Percentiles rank a stretch among this genome's conserved stretches.
phyloP scores from a whole-genome alignment of 257 asterid genomes.

The Solanum gracilifrons region DNA sequence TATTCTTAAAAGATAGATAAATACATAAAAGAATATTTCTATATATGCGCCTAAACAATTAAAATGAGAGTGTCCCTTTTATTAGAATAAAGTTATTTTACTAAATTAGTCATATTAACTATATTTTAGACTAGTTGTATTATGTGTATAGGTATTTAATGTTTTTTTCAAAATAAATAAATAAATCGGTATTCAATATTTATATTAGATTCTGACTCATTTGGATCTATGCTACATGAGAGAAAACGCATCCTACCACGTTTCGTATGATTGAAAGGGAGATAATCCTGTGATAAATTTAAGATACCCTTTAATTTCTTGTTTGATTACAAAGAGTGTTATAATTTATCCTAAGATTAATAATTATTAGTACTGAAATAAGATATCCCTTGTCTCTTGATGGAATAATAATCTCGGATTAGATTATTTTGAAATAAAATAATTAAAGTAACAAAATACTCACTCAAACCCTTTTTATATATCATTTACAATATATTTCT shows the following conservation, averaged over 20 bases:
- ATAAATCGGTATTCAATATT: too few relatives aligned
- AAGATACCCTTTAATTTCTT: too few relatives aligned
- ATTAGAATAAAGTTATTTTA: not conserved
- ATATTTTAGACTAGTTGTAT: not conserved
- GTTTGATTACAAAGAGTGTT: too few relatives aligned
- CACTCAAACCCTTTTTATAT: too few relatives aligned
- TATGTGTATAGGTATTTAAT: too few relatives aligned
- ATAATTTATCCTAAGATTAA: too few relatives aligned
- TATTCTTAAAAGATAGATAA: not conserved
- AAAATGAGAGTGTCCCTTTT: not conserved
- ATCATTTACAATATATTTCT: not conserved
- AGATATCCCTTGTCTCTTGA: not conserved
- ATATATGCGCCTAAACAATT: not conserved
- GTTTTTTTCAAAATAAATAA: too few relatives aligned
- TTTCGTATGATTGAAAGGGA: not conserved
- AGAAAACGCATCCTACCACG: not conserved
- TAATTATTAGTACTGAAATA: too few relatives aligned
- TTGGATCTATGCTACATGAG: not conserved
- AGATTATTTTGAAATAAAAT: too few relatives aligned
- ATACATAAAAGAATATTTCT: not conserved
- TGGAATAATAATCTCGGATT: too few relatives aligned
- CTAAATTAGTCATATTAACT: not conserved
- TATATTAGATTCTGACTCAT: not conserved
- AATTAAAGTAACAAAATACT: too few relatives aligned
- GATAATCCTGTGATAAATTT: not conserved